Percentiles rank a stretch among this genome's conserved stretches.
These are phyloP conservation scores for Anthracocystis panici-leucophaei DNA, from an alignment of 1,284 basidiomycete genomes.

Conservation along the genomic window DNA sequence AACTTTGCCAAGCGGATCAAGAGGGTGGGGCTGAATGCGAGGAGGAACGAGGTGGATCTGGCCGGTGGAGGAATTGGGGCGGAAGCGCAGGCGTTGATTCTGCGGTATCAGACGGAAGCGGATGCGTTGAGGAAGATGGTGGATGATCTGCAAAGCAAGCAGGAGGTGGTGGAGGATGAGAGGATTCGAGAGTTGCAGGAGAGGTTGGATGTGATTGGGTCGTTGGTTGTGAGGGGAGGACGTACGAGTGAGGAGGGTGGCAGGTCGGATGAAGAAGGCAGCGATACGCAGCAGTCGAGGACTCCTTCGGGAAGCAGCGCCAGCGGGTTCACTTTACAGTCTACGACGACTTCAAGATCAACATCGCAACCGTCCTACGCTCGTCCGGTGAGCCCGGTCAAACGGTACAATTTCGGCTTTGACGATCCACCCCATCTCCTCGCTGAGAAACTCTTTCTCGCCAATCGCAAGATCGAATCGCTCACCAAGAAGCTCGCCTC, in stretches of 20 bases:
- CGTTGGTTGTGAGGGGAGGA: constrained; percentile 60
- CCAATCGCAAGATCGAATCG: constrained; percentile 43
- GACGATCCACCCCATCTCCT: constrained; percentile 56
- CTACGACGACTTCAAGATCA: constrained; percentile 15
- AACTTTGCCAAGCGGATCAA: constrained; percentile 90
- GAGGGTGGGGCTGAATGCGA: constrained; percentile 81
- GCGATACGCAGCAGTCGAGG: background rate
- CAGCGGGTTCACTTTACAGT: background rate
- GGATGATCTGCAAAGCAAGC: constrained; percentile 36
- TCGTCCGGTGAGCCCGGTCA: constrained; percentile 56
- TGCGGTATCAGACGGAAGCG: constrained; percentile 62
- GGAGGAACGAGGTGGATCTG: constrained; percentile 84
- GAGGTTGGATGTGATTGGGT: constrained; percentile 59
- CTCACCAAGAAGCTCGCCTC: constrained; percentile 48
- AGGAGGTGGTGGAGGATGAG: constrained; percentile 34
- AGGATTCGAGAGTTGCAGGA: constrained; percentile 52
- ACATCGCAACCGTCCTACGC: constrained; percentile 30
- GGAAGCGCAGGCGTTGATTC: constrained; percentile 61
- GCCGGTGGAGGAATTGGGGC: constrained; percentile 42
- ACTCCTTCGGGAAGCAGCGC: constrained; percentile 8
- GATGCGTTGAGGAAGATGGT: constrained; percentile 59
- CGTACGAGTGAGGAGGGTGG: constrained; percentile 17
- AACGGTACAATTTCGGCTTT: constrained; percentile 46
- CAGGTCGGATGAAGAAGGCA: constrained; percentile 14
- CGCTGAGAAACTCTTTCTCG: constrained; percentile 63